These are phyloP conservation scores for Capronia coronata DNA, from an alignment of 2,329 filamentous ascomycete species.

Conservation along the genomic window DNA sequence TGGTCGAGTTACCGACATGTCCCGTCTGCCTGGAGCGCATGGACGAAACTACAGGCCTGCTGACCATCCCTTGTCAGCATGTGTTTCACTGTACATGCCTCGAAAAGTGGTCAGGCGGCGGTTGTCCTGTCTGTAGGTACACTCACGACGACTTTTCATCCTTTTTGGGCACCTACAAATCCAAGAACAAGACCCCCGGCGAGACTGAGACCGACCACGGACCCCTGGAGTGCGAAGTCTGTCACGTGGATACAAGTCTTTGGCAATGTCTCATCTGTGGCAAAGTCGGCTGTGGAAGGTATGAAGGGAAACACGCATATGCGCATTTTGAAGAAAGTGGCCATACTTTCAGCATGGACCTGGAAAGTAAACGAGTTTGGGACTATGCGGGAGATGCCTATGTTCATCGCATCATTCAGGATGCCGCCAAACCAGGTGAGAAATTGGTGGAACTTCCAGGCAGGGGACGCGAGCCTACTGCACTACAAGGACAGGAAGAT, in stretches of 20 bases:
- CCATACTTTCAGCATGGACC: conserved; percentile 87
- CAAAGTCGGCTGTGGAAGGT: conserved; percentile 85
- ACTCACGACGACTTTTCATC: conserved; percentile 57
- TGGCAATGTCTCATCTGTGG: conserved; percentile 97
- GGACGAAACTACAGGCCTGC: conserved; percentile 91
- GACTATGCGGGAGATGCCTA: conserved; percentile 94
- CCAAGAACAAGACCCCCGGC: conserved; percentile 24
- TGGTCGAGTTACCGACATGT: conserved; percentile 89
- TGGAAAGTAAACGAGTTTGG: conserved; percentile 93
- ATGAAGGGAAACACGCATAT: conserved; percentile 89
- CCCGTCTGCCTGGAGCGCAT: conserved; percentile 95
- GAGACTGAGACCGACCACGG: conserved; percentile 52
- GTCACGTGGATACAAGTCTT: conserved; percentile 72
- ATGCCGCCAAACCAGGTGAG: conserved; percentile 59
- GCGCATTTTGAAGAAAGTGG: conserved; percentile 84
- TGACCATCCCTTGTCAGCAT: conserved; percentile 95
- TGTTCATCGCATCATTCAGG: conserved; percentile 90
- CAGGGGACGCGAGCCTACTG: conserved; percentile 49
- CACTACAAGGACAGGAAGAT: conserved; percentile 26
- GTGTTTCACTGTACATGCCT: conserved; percentile 96
- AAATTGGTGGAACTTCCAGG: conserved; percentile 74
- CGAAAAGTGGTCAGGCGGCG: conserved; percentile 89
- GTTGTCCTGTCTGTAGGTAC: conserved; percentile 91
- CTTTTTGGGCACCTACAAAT: conserved; percentile 23
- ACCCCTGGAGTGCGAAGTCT: conserved; percentile 62